Evolutionary conservation across 208 protist species (phyloP).

Genomic region (Porcisia hertigi): DNA sequence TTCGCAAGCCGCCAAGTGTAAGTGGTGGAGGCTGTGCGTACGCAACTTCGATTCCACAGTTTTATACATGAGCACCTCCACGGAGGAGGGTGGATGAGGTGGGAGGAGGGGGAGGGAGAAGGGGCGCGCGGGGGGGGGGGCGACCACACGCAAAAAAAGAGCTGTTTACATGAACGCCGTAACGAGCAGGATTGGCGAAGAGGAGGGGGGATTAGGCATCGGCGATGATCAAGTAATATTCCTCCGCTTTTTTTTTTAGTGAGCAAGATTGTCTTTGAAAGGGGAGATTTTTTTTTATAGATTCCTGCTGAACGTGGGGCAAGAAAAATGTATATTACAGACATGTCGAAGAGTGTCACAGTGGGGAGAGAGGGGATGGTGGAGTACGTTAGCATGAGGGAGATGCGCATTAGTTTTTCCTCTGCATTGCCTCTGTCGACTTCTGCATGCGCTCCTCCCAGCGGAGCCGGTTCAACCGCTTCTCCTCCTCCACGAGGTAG

Average conservation of each 20-base stretch:
- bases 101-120: neutral
- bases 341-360: neutral
- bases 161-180: neutral
- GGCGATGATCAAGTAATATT: neutral
- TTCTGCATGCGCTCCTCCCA: constrained; percentile 27
- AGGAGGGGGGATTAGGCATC: neutral
- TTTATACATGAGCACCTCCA: constrained; percentile 5
- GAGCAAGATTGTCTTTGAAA: neutral
- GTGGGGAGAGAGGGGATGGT: neutral
- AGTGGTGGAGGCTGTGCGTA: neutral
- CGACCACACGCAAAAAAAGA: neutral
- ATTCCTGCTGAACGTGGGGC: neutral
- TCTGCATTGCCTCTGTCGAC: constrained; percentile 7
- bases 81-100: neutral
- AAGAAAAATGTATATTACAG: neutral
- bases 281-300: neutral
- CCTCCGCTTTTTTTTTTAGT: neutral
- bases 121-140: neutral
- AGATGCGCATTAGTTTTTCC: neutral
- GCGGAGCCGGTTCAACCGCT: constrained; percentile 51
- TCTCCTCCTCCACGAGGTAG: constrained; percentile 75
- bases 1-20: neutral
- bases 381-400: neutral
- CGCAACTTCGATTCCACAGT: constrained; percentile 2
- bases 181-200: neutral